phyloP scores from a whole-genome alignment of 805 yeast species.

The Cyberlindnera suaveolens region DNA sequence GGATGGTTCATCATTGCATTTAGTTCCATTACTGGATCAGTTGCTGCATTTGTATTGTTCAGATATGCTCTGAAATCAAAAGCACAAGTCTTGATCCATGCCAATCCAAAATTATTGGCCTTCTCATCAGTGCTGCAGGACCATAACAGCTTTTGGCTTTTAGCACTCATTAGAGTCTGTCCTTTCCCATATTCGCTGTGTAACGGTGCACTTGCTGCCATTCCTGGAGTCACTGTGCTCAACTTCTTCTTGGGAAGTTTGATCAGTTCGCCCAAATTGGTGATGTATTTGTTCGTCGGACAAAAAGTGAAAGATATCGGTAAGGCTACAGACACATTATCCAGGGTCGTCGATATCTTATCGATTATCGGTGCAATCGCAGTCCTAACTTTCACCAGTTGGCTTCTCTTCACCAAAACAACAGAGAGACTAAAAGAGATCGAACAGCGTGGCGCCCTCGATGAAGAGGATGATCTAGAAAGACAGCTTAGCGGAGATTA shows the following conservation, averaged over 20 bases:
- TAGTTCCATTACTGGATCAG: slow-evolving; percentile 69
- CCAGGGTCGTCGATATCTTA: slow-evolving; percentile 54
- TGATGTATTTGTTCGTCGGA: slow-evolving; percentile 76
- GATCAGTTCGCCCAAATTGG: slow-evolving; percentile 74
- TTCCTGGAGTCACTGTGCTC: slow-evolving; percentile 62
- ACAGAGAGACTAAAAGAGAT: slow-evolving; percentile 29
- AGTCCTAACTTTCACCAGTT: slow-evolving; percentile 56
- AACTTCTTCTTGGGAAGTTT: slow-evolving; percentile 67
- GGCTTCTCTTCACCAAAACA: slow-evolving; percentile 56
- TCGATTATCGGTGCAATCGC: slow-evolving; percentile 52
- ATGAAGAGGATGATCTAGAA: slow-evolving; percentile 14
- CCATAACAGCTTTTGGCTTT: slow-evolving; percentile 55
- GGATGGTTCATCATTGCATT: slow-evolving; percentile 77
- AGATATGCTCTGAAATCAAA: slow-evolving; percentile 48
- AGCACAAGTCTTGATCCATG: slow-evolving; percentile 54
- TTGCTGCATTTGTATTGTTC: slow-evolving; percentile 65
- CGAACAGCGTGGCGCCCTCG: slow-evolving; percentile 12
- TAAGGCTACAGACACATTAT: slow-evolving; percentile 40
- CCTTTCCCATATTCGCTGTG: slow-evolving; percentile 92
- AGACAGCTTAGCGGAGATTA: slow-evolving; percentile 10
- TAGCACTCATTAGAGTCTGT: slow-evolving; percentile 73
- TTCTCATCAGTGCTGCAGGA: slow-evolving; percentile 70
- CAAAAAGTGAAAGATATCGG: slow-evolving; percentile 66
- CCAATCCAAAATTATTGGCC: slow-evolving; percentile 64
- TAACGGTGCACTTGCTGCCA: slow-evolving; percentile 87